Evolutionary conservation across 2,329 filamentous ascomycete genomes (phyloP), one percentile per base, ranked within the genome.

Genomic region (Saccharata proteae): DNA sequence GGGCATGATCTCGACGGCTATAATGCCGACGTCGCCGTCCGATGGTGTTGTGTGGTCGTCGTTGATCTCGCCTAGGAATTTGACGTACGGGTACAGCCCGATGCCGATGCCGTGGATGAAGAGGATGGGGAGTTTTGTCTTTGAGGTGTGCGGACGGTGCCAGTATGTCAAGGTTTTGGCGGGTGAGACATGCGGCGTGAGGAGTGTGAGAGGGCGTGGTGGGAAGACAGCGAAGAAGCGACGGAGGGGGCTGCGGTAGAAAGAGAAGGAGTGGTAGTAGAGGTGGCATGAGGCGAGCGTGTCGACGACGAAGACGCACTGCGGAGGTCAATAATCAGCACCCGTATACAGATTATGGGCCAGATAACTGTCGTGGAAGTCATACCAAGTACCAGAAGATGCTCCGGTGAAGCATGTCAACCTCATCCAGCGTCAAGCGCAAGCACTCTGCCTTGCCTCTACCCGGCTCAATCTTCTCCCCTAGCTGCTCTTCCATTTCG

Each of bases 71-170:
- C 53, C 47, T 2, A 82, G 54, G 43, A 77, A 77, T 11, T 55
- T 49, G 9, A 65, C 56, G 42, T 81, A 79, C 1, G 74, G 67
- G 46, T 69, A 69, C 2, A 82, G 62, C 0, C 78, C 77, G 35
- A 82, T 63, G 24, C 77, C 76, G 29, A 81, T 79, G 11, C 78
- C 78, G 42, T 82, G 78, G 28, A 81, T 62, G 52, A 80, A 81
- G 4, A 83, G 52, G 6, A 82, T 52, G 0, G 77, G 78, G 0
- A 69, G 53, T 24, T 61, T 60, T 1, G 59, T 67, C 30, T 62
- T 63, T 2, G 71, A 74, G 1, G 63, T 71, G 45, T 81, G 77
- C 4, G 71, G 71, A 2, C 69, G 66, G 43, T 76, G 61, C 72
- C 75, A 82, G 57, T 83, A 82, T 38, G 67, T 65, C 5, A 80